phyloP scores from a whole-genome alignment of 108 stramenopile species.

The Pseudonitzschia multiseries region DNA sequence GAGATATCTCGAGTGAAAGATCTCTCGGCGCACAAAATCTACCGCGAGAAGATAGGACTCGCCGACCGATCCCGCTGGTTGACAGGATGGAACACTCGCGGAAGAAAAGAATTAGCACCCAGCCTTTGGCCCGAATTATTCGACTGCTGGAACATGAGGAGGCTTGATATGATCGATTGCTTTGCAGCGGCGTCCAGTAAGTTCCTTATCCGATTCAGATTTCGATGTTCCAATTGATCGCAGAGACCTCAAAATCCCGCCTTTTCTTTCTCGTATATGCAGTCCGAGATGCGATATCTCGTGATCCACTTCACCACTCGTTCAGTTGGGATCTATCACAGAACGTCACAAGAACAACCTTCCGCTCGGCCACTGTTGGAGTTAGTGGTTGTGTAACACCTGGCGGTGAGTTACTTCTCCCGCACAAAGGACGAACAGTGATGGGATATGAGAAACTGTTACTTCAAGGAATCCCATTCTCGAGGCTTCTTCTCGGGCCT shows the following conservation, averaged over 20 bases:
- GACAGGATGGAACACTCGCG: conserved; percentile 15
- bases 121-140: conserved; percentile 9
- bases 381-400: conserved; percentile 75
- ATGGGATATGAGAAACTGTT: conserved; percentile 78
- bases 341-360: conserved; percentile 64
- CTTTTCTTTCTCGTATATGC: conserved; percentile 35
- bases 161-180: conserved; percentile 12
- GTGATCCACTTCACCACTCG: conserved; percentile 55
- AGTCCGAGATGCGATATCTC: conserved; percentile 61
- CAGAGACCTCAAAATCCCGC: not conserved
- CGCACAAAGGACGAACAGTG: conserved; percentile 61
- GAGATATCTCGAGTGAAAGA: conserved; percentile 15
- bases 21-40: conserved; percentile 12
- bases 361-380: conserved; percentile 51
- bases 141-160: conserved; percentile 17
- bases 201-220: not conserved
- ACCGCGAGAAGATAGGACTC: conserved; percentile 13
- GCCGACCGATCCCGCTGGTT: conserved; percentile 14
- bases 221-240: not conserved
- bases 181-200: conserved; percentile 12
- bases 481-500: conserved; percentile 60
- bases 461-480: conserved; percentile 77
- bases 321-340: conserved; percentile 81
- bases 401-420: conserved; percentile 72
- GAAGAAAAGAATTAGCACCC: conserved; percentile 7